phyloP scores from a whole-genome alignment of 148 eudicot genomes.

The Arctostaphylos glauca region DNA sequence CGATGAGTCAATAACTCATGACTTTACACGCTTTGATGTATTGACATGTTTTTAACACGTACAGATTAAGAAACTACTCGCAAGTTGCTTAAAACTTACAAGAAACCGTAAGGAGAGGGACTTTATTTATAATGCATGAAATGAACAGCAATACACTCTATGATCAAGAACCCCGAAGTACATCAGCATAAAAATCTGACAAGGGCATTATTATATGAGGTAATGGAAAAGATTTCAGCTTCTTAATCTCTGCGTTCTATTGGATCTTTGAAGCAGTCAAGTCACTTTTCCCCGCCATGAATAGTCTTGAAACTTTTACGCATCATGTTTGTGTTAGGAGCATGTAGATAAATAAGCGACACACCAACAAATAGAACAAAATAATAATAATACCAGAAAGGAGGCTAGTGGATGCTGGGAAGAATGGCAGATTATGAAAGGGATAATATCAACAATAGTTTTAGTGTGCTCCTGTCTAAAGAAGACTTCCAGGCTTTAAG shows the following conservation, averaged over 20 bases:
- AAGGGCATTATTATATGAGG: not conserved
- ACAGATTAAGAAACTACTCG: not conserved
- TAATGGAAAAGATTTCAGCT: not conserved
- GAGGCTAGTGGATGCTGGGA: not conserved
- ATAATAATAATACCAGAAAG: not conserved
- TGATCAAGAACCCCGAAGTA: not conserved
- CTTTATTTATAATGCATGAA: too few species aligned
- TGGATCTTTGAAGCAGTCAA: not conserved
- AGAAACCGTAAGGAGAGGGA: not conserved
- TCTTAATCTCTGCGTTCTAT: not conserved
- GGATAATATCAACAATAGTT: not conserved
- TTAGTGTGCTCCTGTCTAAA: not conserved
- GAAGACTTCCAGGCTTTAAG: not conserved
- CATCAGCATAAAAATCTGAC: not conserved
- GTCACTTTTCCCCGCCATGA: not conserved
- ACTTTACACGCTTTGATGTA: not conserved
- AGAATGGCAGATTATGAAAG: not conserved
- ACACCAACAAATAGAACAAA: not conserved
- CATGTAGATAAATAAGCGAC: not conserved
- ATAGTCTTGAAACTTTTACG: not conserved
- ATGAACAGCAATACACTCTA: not conserved
- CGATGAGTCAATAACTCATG: not conserved
- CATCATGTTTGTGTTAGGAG: not conserved
- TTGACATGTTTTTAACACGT: not conserved
- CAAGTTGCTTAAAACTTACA: not conserved